Evolutionary conservation across 2,329 filamentous ascomycete genomes (phyloP).

Genomic region (Fusarium cicatricum): DNA sequence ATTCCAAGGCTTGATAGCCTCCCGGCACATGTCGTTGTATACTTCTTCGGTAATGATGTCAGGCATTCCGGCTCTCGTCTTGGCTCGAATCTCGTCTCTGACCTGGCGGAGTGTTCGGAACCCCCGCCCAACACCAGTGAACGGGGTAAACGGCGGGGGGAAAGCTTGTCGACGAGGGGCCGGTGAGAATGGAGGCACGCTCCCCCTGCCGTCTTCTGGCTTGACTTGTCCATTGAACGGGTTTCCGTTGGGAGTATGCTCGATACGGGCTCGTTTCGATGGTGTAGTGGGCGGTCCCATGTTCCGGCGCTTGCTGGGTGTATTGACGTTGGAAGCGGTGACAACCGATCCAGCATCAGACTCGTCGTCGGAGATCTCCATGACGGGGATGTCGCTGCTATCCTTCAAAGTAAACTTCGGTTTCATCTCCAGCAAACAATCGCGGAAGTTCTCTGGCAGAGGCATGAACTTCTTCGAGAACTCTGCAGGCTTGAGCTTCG

Average conservation of each 20-base stretch:
- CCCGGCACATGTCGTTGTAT: constrained; percentile 63
- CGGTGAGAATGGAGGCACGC: constrained; percentile 23
- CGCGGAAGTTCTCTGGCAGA: constrained; percentile 61
- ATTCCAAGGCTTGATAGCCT: constrained; percentile 67
- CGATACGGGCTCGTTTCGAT: constrained; percentile 45
- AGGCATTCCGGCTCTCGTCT: constrained; percentile 65
- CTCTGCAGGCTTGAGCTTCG: constrained; percentile 56
- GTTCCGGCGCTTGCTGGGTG: constrained; percentile 44
- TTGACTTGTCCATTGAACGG: constrained; percentile 45
- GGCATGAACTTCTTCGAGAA: constrained; percentile 56
- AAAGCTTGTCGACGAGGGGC: constrained; percentile 29
- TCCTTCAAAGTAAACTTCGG: constrained; percentile 56
- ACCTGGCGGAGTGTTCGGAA: constrained; percentile 61
- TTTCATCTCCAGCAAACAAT: constrained; percentile 56
- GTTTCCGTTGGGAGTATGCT: constrained; percentile 18
- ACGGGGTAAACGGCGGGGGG: constrained; percentile 51
- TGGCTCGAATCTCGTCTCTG: constrained; percentile 60
- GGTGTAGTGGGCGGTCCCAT: constrained; percentile 44
- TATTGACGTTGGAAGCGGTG: constrained; percentile 30
- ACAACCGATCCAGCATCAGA: constrained; percentile 44
- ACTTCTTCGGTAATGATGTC: constrained; percentile 67
- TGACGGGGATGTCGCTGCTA: constrained; percentile 44
- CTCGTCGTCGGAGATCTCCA: constrained; percentile 53
- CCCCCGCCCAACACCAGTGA: constrained; percentile 49
- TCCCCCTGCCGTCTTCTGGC: constrained; percentile 47